phyloP scores from a whole-genome alignment of 768 basidiomycete species.

The Boletus pseudo-olivaceus region DNA sequence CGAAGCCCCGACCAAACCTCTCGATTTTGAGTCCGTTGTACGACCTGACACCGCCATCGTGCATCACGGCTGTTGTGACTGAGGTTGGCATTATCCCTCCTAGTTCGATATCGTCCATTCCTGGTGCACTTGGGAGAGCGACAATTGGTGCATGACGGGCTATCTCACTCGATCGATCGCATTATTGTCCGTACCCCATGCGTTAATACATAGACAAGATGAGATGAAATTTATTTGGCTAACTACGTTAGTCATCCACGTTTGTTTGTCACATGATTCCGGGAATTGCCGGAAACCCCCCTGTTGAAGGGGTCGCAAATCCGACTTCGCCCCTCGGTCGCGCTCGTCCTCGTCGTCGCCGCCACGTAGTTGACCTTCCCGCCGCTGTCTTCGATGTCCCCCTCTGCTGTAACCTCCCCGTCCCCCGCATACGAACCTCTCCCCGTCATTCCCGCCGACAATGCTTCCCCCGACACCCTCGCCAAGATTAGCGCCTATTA shows the following conservation, averaged over 20 bases:
- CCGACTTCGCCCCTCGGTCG: slow-evolving; percentile 1
- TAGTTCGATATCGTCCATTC: slow-evolving; percentile 83
- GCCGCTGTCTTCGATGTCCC: slow-evolving; percentile 26
- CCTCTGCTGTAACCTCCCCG: slow-evolving; percentile 6
- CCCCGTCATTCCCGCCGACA: slow-evolving; percentile 7
- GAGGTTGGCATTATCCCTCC: slow-evolving; percentile 96
- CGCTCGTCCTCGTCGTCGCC: slow-evolving; percentile 4
- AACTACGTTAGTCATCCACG: slow-evolving; percentile 11
- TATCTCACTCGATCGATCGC: background rate
- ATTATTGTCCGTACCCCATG: background rate
- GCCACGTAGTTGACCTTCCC: slow-evolving; percentile 9
- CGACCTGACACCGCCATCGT: slow-evolving; percentile 88
- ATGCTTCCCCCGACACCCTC: slow-evolving; percentile 31
- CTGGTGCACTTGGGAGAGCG: slow-evolving; percentile 51
- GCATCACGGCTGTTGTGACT: slow-evolving; percentile 94
- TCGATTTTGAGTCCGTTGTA: slow-evolving; percentile 86
- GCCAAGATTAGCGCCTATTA: slow-evolving; percentile 92
- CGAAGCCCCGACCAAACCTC: slow-evolving; percentile 47
- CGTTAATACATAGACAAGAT: background rate
- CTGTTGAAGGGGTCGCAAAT: slow-evolving; percentile 4
- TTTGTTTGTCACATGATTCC: slow-evolving; percentile 18
- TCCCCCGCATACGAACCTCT: slow-evolving; percentile 1
- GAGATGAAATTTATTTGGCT: background rate
- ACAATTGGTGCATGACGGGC: slow-evolving; percentile 21
- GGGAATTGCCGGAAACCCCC: slow-evolving; percentile 15